Percentiles rank a stretch among this genome's conserved stretches.
Conservation (phyloP, 2,329 filamentous ascomycete genomes). For the Fusarium sp. region DNA sequence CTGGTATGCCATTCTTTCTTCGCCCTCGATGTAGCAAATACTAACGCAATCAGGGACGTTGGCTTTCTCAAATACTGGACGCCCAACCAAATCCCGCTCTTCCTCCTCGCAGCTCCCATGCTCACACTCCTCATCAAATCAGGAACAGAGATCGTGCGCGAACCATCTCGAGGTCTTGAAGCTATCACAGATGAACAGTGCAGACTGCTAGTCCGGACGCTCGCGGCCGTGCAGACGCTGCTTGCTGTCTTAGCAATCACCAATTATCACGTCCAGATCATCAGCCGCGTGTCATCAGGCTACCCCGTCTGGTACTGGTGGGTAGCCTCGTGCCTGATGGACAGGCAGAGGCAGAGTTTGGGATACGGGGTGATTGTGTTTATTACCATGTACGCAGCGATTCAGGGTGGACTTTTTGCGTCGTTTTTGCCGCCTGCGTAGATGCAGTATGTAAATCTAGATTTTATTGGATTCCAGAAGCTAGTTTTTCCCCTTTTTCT, state of each 20-base stretch:
- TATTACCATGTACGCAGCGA: slow-evolving; percentile 84
- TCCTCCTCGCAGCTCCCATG: slow-evolving; percentile 86
- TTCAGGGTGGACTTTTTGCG: slow-evolving; percentile 88
- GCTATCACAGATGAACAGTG: slow-evolving; percentile 29
- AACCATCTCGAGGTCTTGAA: slow-evolving; percentile 34
- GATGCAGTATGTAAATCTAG: neutral
- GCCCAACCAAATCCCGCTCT: slow-evolving; percentile 86
- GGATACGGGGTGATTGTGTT: slow-evolving; percentile 68
- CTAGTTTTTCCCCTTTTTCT: neutral
- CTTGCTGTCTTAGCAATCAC: slow-evolving; percentile 81
- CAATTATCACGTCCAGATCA: slow-evolving; percentile 93
- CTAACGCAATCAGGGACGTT: slow-evolving; percentile 75
- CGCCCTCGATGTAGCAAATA: slow-evolving; percentile 8
- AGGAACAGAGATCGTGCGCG: slow-evolving; percentile 59
- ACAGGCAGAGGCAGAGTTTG: slow-evolving; percentile 52
- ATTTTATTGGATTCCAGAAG: neutral
- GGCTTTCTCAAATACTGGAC: slow-evolving; percentile 95
- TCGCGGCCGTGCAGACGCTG: slow-evolving; percentile 81
- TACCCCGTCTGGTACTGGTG: slow-evolving; percentile 93
- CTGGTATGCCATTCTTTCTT: slow-evolving; percentile 73
- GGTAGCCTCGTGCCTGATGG: slow-evolving; percentile 69
- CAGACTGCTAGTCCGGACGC: slow-evolving; percentile 61
- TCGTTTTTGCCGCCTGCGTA: slow-evolving; percentile 93
- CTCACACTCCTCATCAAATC: slow-evolving; percentile 75
- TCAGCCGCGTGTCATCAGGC: slow-evolving; percentile 88